These are phyloP conservation scores for Gynochthodes officinalis DNA, from an alignment of 257 asterid species.

Conservation along the genomic window DNA sequence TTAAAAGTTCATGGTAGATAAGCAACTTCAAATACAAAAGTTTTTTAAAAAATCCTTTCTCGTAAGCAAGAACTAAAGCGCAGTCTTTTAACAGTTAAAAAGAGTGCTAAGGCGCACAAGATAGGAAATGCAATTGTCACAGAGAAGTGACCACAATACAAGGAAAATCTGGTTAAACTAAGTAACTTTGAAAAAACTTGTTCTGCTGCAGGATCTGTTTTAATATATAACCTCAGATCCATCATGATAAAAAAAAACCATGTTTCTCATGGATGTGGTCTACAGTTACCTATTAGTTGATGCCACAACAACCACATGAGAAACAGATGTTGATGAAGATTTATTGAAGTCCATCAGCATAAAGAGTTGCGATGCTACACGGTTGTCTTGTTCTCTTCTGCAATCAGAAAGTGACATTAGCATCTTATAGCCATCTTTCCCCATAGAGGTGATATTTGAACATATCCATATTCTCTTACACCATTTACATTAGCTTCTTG, in stretches of 20 bases:
- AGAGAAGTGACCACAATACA: neutral
- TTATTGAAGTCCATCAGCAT: conserved; percentile 80
- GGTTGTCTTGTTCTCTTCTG: conserved; percentile 86
- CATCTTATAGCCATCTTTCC: neutral
- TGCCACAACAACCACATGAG: conserved; percentile 84
- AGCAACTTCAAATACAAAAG: neutral
- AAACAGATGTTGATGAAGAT: conserved; percentile 40
- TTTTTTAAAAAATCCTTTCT: neutral
- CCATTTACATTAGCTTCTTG: neutral
- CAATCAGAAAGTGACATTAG: conserved; percentile 20
- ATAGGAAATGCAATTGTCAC: neutral
- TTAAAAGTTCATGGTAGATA: neutral
- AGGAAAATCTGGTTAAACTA: neutral
- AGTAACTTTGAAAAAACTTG: neutral
- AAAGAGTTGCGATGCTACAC: conserved; percentile 81
- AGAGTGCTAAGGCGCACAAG: neutral
- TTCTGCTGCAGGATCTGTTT: neutral
- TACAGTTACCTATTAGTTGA: conserved; percentile 79
- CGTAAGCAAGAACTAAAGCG: neutral
- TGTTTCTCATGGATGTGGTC: neutral
- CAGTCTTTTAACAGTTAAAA: neutral
- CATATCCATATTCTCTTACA: neutral
- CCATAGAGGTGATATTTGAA: too few relatives aligned
- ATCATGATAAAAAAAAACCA: neutral
- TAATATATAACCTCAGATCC: neutral